Percentiles rank a stretch among this genome's conserved stretches.
Evolutionary conservation across 148 eudicot genomes (phyloP).

Genomic region (Oxyria digyna): DNA sequence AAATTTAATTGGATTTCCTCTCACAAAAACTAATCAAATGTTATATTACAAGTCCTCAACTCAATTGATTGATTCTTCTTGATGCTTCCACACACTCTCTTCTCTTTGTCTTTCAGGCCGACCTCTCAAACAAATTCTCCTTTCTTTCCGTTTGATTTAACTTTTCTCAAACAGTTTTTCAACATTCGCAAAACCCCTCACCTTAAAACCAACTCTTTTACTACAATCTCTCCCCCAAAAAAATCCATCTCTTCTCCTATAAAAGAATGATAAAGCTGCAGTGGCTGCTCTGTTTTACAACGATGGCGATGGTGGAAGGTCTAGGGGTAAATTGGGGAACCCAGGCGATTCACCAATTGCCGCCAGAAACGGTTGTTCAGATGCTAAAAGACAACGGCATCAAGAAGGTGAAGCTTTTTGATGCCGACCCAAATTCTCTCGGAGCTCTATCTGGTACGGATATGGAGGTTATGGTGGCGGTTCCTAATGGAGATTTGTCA

Average conservation of each 20-base stretch:
- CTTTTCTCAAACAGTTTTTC: background rate
- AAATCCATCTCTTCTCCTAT: background rate
- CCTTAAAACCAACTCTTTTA: background rate
- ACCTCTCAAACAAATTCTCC: background rate
- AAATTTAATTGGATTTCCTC: too few relatives aligned
- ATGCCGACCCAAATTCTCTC: conserved; percentile 44
- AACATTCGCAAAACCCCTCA: background rate
- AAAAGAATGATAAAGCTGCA: background rate
- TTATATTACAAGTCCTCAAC: background rate
- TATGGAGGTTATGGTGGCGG: conserved; percentile 82
- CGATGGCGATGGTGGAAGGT: conserved; percentile 28
- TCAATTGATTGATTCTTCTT: conserved; percentile 1
- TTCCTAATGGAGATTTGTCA: conserved; percentile 54
- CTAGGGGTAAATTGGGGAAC: conserved; percentile 90
- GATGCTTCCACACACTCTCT: background rate
- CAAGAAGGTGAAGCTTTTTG: conserved; percentile 69
- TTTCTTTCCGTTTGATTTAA: background rate
- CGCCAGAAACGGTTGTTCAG: conserved; percentile 52
- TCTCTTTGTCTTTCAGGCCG: background rate
- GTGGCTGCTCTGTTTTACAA: background rate
- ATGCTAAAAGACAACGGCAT: conserved; percentile 70
- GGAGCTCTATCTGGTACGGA: conserved; percentile 54
- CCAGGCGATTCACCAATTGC: conserved; percentile 48
- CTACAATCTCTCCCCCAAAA: background rate
- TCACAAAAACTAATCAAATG: background rate